Evolutionary conservation across 1,139 yeast genomes (phyloP).

Genomic region (Candida glucosophila): DNA sequence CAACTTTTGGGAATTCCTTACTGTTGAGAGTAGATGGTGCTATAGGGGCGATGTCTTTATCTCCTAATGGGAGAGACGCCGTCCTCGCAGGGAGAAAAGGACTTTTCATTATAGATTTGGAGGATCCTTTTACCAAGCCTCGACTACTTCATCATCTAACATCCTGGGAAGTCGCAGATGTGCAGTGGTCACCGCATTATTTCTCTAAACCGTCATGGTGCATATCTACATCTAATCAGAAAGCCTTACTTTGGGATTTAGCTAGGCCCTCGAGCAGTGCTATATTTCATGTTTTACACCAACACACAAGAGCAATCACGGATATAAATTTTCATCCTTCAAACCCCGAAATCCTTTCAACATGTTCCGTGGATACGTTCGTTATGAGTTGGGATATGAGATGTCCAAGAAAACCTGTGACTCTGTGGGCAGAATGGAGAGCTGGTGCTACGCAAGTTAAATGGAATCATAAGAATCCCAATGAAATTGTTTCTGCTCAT

Average conservation of each 20-base stretch:
- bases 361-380: slow-evolving; percentile 86
- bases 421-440: slow-evolving; percentile 84
- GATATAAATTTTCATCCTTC: slow-evolving; percentile 89
- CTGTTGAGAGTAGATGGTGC: slow-evolving; percentile 87
- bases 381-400: slow-evolving; percentile 90
- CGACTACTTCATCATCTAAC: slow-evolving; percentile 88
- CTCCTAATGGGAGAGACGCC: slow-evolving; percentile 90
- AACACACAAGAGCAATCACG: slow-evolving; percentile 87
- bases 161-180: slow-evolving; percentile 98
- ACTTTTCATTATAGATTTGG: slow-evolving; percentile 79
- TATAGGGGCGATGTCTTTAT: slow-evolving; percentile 85
- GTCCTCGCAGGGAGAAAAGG: slow-evolving; percentile 90
- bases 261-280: slow-evolving; percentile 70
- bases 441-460: slow-evolving; percentile 94
- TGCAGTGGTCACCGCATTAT: slow-evolving; percentile 93
- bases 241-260: slow-evolving; percentile 90
- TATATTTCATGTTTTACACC: slow-evolving; percentile 77
- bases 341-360: slow-evolving; percentile 84
- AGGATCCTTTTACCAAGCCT: slow-evolving; percentile 93
- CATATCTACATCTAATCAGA: slow-evolving; percentile 88
- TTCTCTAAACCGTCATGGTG: slow-evolving; percentile 81
- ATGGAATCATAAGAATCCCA: slow-evolving; percentile 76
- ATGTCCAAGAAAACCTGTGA: slow-evolving; percentile 61
- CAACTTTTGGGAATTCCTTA: slow-evolving; percentile 70
- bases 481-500: slow-evolving; percentile 78